These are phyloP conservation scores for Scalesia atractyloides DNA, from an alignment of 129 eudicot genomes.

Conservation along the genomic window DNA sequence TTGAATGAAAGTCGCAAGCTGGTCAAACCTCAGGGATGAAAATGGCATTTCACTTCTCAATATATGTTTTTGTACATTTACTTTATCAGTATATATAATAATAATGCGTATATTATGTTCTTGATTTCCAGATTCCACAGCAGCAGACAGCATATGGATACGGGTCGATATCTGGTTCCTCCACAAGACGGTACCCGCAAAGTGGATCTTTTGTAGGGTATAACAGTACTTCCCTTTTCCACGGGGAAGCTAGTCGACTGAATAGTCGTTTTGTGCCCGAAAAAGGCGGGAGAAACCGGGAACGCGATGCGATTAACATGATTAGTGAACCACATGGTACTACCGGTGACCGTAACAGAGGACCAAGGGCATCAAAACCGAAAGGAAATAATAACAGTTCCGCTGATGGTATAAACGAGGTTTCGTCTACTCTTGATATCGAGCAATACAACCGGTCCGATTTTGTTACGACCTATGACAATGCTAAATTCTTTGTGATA, in stretches of 20 bases:
- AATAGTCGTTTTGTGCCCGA: conserved; percentile 41
- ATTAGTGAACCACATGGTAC: conserved; percentile 52
- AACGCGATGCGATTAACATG: conserved; percentile 44
- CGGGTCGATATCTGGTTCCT: conserved; percentile 58
- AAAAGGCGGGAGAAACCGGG: conserved; percentile 67
- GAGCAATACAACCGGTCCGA: conserved; percentile 61
- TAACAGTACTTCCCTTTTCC: conserved; percentile 41
- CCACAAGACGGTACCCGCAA: conserved; percentile 59
- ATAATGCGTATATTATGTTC: neutral
- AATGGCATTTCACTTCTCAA: neutral
- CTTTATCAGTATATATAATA: neutral
- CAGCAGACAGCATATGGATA: conserved; percentile 65
- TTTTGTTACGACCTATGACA: conserved; percentile 67
- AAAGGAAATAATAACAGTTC: conserved; percentile 43
- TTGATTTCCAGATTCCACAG: conserved; percentile 47
- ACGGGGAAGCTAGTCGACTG: conserved; percentile 53
- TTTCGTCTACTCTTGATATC: conserved; percentile 44
- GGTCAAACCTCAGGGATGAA: no score
- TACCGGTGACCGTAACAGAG: conserved; percentile 78
- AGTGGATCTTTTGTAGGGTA: conserved; percentile 52
- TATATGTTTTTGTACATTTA: neutral
- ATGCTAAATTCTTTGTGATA: conserved; percentile 81
- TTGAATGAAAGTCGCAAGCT: no score
- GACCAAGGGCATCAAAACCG: conserved; percentile 81
- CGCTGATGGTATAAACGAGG: conserved; percentile 45